Evolutionary conservation across 2,329 filamentous ascomycete species (phyloP).

Genomic region (Camillea tinctor): DNA sequence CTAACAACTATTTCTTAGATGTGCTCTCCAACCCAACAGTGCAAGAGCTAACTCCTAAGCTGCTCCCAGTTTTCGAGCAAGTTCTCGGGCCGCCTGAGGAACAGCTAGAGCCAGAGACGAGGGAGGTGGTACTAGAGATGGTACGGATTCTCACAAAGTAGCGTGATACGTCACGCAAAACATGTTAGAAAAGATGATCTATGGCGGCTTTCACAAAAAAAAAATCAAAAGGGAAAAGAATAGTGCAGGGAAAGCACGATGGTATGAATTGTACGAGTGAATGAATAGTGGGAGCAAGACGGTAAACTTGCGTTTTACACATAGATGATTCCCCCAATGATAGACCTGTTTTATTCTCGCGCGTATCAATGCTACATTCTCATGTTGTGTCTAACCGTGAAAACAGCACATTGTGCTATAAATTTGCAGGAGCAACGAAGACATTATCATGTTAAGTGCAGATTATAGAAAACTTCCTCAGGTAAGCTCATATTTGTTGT

Average conservation of each 20-base stretch:
- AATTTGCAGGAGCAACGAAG: not conserved
- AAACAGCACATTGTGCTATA: not conserved
- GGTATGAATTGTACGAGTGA: conserved; percentile 29
- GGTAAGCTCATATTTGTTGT: not conserved
- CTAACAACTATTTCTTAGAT: conserved; percentile 44
- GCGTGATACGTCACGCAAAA: not conserved
- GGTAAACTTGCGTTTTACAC: conserved; percentile 13
- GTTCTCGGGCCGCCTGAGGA: conserved; percentile 71
- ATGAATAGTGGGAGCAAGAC: conserved; percentile 22
- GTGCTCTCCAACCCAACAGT: conserved; percentile 67
- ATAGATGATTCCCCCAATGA: conserved; percentile 34
- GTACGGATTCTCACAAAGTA: conserved; percentile 40
- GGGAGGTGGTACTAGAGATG: conserved; percentile 63
- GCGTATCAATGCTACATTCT: not conserved
- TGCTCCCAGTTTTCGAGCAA: conserved; percentile 70
- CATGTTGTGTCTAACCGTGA: not conserved
- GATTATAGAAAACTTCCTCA: not conserved
- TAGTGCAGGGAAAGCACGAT: conserved; percentile 10
- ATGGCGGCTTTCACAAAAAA: not conserved
- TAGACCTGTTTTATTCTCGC: conserved; percentile 19
- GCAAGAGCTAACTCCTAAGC: conserved; percentile 65
- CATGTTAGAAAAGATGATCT: not conserved
- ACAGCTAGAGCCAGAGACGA: conserved; percentile 72
- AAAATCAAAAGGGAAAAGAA: not conserved
- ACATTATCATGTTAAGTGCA: not conserved